Base-by-base conservation (phyloP, 257 asterid genomes). In the Nicotiana knightiana region DNA sequence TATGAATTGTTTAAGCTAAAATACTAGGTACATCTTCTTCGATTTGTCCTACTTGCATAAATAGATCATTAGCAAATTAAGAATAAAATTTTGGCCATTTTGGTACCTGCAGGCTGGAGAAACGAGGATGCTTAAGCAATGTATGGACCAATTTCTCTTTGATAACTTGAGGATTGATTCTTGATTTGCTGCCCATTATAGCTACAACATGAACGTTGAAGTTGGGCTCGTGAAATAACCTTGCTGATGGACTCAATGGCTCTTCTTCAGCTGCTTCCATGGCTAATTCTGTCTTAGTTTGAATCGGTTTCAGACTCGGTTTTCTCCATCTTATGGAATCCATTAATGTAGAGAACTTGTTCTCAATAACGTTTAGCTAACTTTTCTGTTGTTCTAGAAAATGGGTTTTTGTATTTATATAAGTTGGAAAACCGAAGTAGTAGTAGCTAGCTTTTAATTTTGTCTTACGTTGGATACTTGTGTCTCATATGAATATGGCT, bases 141-240 rank as follows among this genome's bases (percentile, higher is more conserved):
- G 33, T 2, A 39, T 43, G 73, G 8, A 17, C 39, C 82, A 79
- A 26, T 12, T 79, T 8, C 1, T 61, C 73, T 62, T 16, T 62
- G 16, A 64, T 3, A 24, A 18, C n/a, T 13, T 79, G 46, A 26
- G 46, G 15, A 4, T 28, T 46, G 26, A 63, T 63, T 62, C 28
- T 79, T 10, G 76, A 37, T 62, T 79, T 63, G 2, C 15, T 10
- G 26, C 76, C 82, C 71, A 63, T 63, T 21, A 63, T 63, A 1
- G 61, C 48, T 10, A 79, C 0, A 63, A 63, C 67, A 4, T 79
- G 62, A 11, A 79, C 73, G 3, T 63, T 79, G 46, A 43, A 59
- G 13, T 18, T 46, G 30, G 82, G 82, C 18, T 79, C 62, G 9
- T 79, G 82, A 79, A 63, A 61, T 48, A 79, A 46, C 54, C 76